A percentile compares a stretch with the other conserved stretches of the same genome.
Evolutionary conservation across 257 asterid species (phyloP).

Genomic region (Solanum pinnatisectum): DNA sequence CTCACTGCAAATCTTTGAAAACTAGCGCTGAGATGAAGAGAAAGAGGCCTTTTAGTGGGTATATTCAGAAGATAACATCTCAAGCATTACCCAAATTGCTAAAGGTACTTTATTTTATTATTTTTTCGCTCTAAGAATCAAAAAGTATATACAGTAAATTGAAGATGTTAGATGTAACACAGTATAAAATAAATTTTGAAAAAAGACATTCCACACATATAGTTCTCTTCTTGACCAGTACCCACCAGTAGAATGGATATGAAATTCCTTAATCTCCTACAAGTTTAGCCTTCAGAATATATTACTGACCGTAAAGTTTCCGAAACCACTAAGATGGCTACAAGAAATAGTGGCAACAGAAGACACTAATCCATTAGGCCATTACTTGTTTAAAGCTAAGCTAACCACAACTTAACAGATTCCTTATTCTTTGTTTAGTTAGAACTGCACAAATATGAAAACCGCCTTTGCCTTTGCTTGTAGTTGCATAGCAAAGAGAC

Average conservation of each 20-base stretch:
- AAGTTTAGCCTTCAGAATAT: not conserved
- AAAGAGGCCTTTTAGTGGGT: not conserved
- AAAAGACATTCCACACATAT: not conserved
- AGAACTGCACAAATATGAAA: not conserved
- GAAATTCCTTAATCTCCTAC: not conserved
- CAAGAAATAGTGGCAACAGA: not conserved
- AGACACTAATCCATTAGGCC: not conserved
- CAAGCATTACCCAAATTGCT: not conserved
- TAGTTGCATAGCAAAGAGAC: not conserved
- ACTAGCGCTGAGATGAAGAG: constrained; percentile 22
- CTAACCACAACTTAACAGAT: not conserved
- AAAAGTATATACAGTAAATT: not conserved
- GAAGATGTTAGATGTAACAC: not conserved
- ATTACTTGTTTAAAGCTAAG: not conserved
- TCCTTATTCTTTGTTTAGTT: not conserved
- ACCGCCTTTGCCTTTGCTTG: not conserved
- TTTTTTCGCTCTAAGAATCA: not conserved
- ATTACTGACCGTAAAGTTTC: not conserved
- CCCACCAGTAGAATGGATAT: not conserved
- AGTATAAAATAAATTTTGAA: not conserved
- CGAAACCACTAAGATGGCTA: not conserved
- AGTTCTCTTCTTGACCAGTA: not conserved
- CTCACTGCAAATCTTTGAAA: constrained; percentile 91
- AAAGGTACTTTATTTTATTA: not conserved
- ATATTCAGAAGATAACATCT: not conserved